Evolutionary conservation across 2,329 filamentous ascomycete species (phyloP), one percentile per base, ranked within the genome.

Genomic region (Diaporthe eres): DNA sequence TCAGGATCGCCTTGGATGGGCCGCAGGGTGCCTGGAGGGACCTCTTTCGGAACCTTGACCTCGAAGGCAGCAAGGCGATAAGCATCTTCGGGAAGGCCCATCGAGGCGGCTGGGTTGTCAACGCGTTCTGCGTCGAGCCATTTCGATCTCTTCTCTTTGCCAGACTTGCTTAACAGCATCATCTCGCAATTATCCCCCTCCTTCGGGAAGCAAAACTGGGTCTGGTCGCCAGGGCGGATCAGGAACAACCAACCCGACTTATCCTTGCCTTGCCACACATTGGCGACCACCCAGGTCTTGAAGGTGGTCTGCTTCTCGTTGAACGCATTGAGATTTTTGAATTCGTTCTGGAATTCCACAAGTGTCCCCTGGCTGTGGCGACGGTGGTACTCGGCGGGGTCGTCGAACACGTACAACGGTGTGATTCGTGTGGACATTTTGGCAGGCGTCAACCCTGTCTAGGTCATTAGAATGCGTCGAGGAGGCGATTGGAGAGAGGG

Each of bases 161-260:
- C 67, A 28, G 44, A 55, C 57, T 74, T 77, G 70, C 37, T 75
- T 47, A 74, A 58, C 1, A 77, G 58, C 73, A 63, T 51, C 6
- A 77, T 31, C 8, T 74, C 71, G 47, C 77, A 77, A 22, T 39
- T 55, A 7, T 77, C 77, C 3, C 77, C 77, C 55, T 77, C 75
- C 19, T 74, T 63, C 1, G 77, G 77, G 44, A 77, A 77, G 9
- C 71, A 63, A 13, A 22, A 67, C 9, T 74, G 70, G 19, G 75
- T 17, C 22, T 75, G 47, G 22, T 73, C 77, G 7, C 72, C 70
- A 13, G 77, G 72, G 15, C 68, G 60, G 55, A 77, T 61, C 19
- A 77, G 68, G 49, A 77, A 74, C 17, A 77, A 19, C 75, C 75
- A 77, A 22, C 73, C 71, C 39, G 67, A 72, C 61, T 67, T 75